A percentile compares a stretch with the other conserved stretches of the same genome.
Evolutionary conservation across 2,329 filamentous ascomycete genomes (phyloP).

Genomic region (Aspergillus sojae): DNA sequence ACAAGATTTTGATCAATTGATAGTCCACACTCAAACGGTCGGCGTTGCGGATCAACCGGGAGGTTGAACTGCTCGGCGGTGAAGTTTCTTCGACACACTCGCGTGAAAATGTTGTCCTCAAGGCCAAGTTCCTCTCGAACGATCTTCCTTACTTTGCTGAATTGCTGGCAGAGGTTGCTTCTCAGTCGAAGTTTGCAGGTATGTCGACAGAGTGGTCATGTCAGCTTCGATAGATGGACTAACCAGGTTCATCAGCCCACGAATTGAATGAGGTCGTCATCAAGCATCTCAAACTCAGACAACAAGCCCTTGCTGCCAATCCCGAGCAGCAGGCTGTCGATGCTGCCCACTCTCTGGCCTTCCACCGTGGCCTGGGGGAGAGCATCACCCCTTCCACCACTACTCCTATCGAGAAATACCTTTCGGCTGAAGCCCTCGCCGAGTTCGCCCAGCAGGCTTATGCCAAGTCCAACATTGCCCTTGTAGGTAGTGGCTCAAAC

Average conservation of each 20-base stretch:
- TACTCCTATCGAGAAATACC: slow-evolving; percentile 75
- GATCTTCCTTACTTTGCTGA: slow-evolving; percentile 98
- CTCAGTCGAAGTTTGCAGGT: slow-evolving; percentile 81
- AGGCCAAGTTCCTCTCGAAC: slow-evolving; percentile 92
- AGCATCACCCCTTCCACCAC: slow-evolving; percentile 73
- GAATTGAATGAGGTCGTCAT: slow-evolving; percentile 89
- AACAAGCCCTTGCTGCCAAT: slow-evolving; percentile 68
- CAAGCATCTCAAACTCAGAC: slow-evolving; percentile 73
- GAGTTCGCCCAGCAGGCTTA: slow-evolving; percentile 79
- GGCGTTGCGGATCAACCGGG: slow-evolving; percentile 88
- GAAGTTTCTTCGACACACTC: slow-evolving; percentile 87
- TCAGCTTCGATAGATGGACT: slow-evolving; percentile 11
- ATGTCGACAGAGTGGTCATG: slow-evolving; percentile 28
- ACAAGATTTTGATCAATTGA: slow-evolving; percentile 41
- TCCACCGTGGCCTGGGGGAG: slow-evolving; percentile 88
- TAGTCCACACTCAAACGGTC: slow-evolving; percentile 83
- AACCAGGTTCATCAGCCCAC: slow-evolving; percentile 62
- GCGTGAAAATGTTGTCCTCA: slow-evolving; percentile 87
- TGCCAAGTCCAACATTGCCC: slow-evolving; percentile 84
- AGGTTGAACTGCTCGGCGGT: slow-evolving; percentile 92
- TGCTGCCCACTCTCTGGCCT: slow-evolving; percentile 81
- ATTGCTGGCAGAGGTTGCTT: slow-evolving; percentile 87
- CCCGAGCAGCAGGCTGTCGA: slow-evolving; percentile 76
- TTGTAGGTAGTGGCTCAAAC: slow-evolving; percentile 86
- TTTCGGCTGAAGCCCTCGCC: slow-evolving; percentile 73